A percentile compares a stretch with the other conserved stretches of the same genome.
Evolutionary conservation across 1,139 yeast genomes (phyloP).

Genomic region (Tardiomyces digboiensis): DNA sequence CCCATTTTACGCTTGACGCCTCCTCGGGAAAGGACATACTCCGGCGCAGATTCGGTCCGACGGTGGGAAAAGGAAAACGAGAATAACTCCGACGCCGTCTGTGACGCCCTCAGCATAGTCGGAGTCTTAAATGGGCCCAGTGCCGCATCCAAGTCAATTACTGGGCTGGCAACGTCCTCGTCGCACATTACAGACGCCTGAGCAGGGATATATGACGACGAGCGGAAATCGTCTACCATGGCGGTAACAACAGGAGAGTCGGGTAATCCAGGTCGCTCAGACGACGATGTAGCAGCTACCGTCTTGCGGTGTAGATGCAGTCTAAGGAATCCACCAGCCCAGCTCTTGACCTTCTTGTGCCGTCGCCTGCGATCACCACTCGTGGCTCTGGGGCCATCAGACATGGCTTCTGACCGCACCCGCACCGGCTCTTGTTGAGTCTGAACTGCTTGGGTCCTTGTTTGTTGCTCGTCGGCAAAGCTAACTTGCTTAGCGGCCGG

Average conservation of each 20-base stretch:
- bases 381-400: too few species aligned
- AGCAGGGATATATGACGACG: slow-evolving; percentile 12
- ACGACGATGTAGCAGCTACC: slow-evolving; percentile 7
- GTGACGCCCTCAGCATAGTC: slow-evolving; percentile 1
- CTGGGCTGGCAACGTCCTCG: slow-evolving; percentile 9
- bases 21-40: slow-evolving; percentile 7
- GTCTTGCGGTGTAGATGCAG: slow-evolving; percentile 9
- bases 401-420: too few species aligned
- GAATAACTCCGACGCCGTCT: slow-evolving; percentile 7
- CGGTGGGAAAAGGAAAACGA: slow-evolving; percentile 15
- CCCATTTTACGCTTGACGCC: slow-evolving; percentile 18
- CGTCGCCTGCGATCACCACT: slow-evolving; percentile 5
- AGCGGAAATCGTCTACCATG: slow-evolving; percentile 2
- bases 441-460: too few species aligned
- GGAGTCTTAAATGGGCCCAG: slow-evolving; percentile 16
- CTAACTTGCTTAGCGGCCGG: neutral
- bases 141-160: slow-evolving; percentile 27
- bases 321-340: slow-evolving; percentile 18
- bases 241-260: slow-evolving; percentile 6
- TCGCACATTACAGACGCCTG: slow-evolving; percentile 2
- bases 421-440: too few species aligned
- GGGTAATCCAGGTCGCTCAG: too few species aligned
- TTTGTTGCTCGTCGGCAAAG: too few species aligned
- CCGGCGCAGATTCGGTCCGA: slow-evolving; percentile 23
- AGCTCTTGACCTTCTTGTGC: slow-evolving; percentile 18